A percentile compares a stretch with the other conserved stretches of the same genome.
phyloP scores from a whole-genome alignment of 345 rosid species.

The Citrus reticulata region DNA sequence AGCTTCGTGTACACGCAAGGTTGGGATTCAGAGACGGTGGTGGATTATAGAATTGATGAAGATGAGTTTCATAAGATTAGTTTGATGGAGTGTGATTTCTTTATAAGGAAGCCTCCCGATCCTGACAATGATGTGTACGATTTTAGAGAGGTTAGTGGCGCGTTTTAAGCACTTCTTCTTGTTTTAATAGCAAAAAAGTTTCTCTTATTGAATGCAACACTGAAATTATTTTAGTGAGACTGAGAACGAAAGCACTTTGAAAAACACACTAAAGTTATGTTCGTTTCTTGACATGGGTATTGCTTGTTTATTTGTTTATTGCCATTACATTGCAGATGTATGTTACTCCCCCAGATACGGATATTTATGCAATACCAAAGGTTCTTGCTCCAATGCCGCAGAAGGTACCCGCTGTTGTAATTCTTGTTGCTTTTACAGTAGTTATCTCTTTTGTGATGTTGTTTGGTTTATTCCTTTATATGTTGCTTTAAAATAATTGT shows the following conservation, averaged over 20 bases:
- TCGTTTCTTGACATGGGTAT: neutral
- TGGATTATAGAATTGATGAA: constrained; percentile 88
- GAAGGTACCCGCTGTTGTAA: constrained; percentile 40
- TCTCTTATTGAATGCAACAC: neutral
- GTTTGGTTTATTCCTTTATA: neutral
- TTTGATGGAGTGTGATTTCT: constrained; percentile 87
- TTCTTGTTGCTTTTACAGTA: neutral
- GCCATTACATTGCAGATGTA: constrained; percentile 56
- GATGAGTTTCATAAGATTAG: constrained; percentile 86
- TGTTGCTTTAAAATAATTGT: neutral
- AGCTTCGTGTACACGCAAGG: constrained; percentile 71
- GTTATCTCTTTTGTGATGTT: no score
- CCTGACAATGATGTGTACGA: constrained; percentile 92
- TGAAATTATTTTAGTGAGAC: neutral
- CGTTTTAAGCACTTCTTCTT: neutral
- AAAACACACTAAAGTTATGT: neutral
- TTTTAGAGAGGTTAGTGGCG: constrained; percentile 68
- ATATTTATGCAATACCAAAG: constrained; percentile 80
- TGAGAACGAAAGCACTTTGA: neutral
- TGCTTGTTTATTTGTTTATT: neutral
- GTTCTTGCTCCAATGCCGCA: constrained; percentile 91
- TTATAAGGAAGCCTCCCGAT: constrained; percentile 91
- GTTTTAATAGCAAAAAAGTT: neutral
- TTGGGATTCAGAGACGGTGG: constrained; percentile 87
- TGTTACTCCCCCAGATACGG: constrained; percentile 93